Percentiles rank a stretch among this genome's conserved stretches.
These are phyloP conservation scores for Phytopythium litorale DNA, from an alignment of 352 stramenopile species.

Conservation along the genomic window DNA sequence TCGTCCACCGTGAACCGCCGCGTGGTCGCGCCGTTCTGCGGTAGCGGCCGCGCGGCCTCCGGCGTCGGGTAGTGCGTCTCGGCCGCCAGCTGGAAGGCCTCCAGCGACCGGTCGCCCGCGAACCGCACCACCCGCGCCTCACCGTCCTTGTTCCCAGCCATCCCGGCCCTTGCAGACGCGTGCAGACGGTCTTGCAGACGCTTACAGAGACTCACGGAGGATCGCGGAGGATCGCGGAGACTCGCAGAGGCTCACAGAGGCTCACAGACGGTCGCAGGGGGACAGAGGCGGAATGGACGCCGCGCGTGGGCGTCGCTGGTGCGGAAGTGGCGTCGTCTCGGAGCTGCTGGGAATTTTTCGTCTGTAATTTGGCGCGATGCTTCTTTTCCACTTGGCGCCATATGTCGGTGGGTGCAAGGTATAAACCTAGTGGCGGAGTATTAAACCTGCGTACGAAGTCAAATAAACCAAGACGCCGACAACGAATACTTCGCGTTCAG, in stretches of 20 bases:
- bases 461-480: no score
- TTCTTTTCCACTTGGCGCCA: background rate
- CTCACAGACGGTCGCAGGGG: no score
- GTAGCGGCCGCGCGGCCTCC: conserved; percentile 20
- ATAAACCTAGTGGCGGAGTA: background rate
- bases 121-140: conserved; percentile 44
- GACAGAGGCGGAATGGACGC: no score
- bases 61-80: conserved; percentile 52
- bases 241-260: no score
- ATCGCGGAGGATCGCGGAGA: no score
- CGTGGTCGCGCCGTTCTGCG: conserved; percentile 40
- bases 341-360: background rate
- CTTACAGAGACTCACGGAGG: no score
- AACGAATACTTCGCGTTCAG: no score
- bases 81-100: conserved; percentile 20
- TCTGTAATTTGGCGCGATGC: background rate
- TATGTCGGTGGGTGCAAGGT: background rate
- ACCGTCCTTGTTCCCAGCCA: background rate
- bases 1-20: conserved; percentile 58
- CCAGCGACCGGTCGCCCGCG: conserved; percentile 32
- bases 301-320: no score
- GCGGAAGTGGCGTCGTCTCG: background rate
- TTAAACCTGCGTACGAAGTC: no score
- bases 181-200: no score
- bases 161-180: no score